Conservation (phyloP, 805 yeast genomes). For the Saccharomycopsis olivae region DNA sequence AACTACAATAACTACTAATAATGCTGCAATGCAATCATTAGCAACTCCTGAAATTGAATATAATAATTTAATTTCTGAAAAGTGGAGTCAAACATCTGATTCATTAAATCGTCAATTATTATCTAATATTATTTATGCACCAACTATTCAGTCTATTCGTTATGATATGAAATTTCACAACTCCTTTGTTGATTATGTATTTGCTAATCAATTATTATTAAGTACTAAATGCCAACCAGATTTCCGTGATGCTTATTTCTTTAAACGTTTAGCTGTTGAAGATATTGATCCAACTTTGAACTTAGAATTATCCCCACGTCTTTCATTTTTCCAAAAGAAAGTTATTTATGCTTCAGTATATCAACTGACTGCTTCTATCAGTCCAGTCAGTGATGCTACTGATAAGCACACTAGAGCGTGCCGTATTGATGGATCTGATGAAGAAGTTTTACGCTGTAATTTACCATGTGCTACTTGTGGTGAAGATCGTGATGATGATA, state of each 20-base stretch:
- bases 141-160: constrained; percentile 29
- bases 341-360: too few relatives aligned
- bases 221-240: too few relatives aligned
- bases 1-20: neutral
- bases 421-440: too few relatives aligned
- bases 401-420: too few relatives aligned
- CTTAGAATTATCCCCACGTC: constrained; percentile 49
- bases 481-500: too few relatives aligned
- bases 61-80: constrained; percentile 1
- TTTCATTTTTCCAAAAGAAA: constrained; percentile 50
- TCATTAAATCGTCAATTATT: neutral
- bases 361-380: too few relatives aligned
- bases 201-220: constrained; percentile 14
- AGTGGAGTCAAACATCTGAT: neutral
- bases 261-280: constrained; percentile 53
- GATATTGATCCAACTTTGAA: constrained; percentile 69
- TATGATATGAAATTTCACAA: constrained; percentile 26
- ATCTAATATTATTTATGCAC: constrained; percentile 26
- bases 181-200: constrained; percentile 25
- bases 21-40: neutral
- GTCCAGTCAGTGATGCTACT: too few relatives aligned
- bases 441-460: too few relatives aligned
- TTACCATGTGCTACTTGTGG: too few relatives aligned
- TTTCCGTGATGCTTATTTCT: too few relatives aligned
- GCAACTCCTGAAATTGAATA: neutral